These are phyloP conservation scores for Hysterium pulicare DNA, from an alignment of 2,329 filamentous ascomycete species.

Conservation along the genomic window DNA sequence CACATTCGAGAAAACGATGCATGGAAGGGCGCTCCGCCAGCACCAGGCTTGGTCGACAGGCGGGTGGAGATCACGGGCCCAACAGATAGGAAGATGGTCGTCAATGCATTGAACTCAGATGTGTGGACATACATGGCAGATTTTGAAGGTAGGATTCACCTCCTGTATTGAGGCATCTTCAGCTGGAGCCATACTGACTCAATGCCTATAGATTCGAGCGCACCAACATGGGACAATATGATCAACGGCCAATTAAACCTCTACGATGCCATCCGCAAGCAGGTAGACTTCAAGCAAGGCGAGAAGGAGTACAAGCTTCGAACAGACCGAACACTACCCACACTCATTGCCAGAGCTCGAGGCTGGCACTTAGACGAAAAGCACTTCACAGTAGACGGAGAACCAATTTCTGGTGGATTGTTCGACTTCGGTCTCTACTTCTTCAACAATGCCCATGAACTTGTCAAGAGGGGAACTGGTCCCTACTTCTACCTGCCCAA, in stretches of 20 bases:
- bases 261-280: conserved; percentile 88
- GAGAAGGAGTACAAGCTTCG: conserved; percentile 96
- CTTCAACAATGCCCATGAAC: conserved; percentile 93
- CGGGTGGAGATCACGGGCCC: conserved; percentile 96
- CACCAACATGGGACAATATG: conserved; percentile 99
- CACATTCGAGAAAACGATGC: conserved; percentile 91
- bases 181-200: conserved; percentile 1
- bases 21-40: conserved; percentile 89
- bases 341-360: conserved; percentile 88
- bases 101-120: conserved; percentile 92
- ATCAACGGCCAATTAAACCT: conserved; percentile 97
- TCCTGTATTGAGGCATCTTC: neutral
- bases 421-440: conserved; percentile 99
- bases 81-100: conserved; percentile 97
- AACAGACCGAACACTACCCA: conserved; percentile 81
- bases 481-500: conserved; percentile 98
- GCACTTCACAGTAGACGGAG: conserved; percentile 92
- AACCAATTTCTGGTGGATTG: conserved; percentile 85
- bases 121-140: conserved; percentile 99
- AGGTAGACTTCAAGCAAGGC: conserved; percentile 95
- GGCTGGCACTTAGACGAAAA: conserved; percentile 99
- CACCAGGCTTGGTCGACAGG: conserved; percentile 87
- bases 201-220: conserved; percentile 69
- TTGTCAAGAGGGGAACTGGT: conserved; percentile 76
- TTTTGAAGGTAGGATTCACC: conserved; percentile 72